Base-by-base conservation (phyloP, 176 grass and related monocot species). In the Musa itinerans region DNA sequence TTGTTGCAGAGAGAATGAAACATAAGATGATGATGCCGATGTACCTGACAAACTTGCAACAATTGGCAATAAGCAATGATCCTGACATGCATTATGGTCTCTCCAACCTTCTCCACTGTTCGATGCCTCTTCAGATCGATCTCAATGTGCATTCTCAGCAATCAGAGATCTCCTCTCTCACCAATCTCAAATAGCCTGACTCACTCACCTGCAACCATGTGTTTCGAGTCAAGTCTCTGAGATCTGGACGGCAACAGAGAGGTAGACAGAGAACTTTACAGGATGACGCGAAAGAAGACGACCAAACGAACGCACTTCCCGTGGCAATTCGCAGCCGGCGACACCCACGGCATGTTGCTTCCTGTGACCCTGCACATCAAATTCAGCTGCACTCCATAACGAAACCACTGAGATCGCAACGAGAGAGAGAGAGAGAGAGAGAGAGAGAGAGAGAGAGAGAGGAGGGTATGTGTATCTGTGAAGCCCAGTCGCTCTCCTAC, bases 31-130 rank as follows among this genome's bases (percentile, higher is more conserved):
- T 8, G n/a, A 21, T 59, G 29, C 4, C 0, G 29, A 4, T 70
- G 78, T 63, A 88, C 85, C 89, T 96, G 93, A 75, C 83, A 92
- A 29, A 84, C 73, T 79, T 81, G 81, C 81, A 78, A 84, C 78
- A 85, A 83, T 71, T 84, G 81, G 85, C 76, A 83, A 29, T 48
- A 90, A 17, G 78, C 83, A 76, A 81, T 63, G 81, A 85, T 81
- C 66, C 79, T 76, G 77, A 69, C 82, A 80, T 69, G 84, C 85
- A 86, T 87, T 82, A 88, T 79, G 53, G 71, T 78, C 19, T 73
- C 75, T 49, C 59, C 78, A 67, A 74, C 29, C 34, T 50, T 53
- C 64, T 77, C 58, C 17, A 83, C 66, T 26, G 80, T 74, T 50
- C 55, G 71, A 62, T 76, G 58, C 70, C 74, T 82, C 58, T 56